Evolutionary conservation across 2,329 filamentous ascomycete genomes (phyloP), one percentile per base, ranked within the genome.

Genomic region (Nannizziopsis barbatae): DNA sequence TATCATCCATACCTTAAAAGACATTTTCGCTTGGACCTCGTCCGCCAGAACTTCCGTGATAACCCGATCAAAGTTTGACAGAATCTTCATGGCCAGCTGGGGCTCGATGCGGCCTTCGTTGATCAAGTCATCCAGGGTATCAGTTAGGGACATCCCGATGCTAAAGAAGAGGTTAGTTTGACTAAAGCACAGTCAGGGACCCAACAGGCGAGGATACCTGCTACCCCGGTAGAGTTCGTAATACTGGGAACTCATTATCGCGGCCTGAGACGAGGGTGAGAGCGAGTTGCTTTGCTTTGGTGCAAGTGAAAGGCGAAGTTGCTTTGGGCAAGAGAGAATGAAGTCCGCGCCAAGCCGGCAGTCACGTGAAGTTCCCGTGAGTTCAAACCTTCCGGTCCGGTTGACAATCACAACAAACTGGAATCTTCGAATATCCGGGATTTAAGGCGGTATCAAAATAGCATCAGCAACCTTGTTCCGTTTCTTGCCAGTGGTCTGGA

Each of bases 201-300:
- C 18, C 6, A 32, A 2, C 7, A 14, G 31, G 27, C 14, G 53
- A 43, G 17, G 58, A 68, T 86, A 96, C 92, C 90, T 96, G 80
- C 88, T 95, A 73, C 89, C 84, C 61, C 92, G 86, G 70, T 98
- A 98, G 63, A 98, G 82, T 79, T 98, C 92, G 70, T 96, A 98
- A 74, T 79, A 82, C 56, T 75, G 65, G 58, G 69, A 60, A 65
- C 70, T 71, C 72, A 75, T 75, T 45, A 53, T 69, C 55, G 42
- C 35, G 30, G 30, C 7, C 14, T 40, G 22, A 6, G 12, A 10
- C 9, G 20, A 27, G 30, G 17, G 18, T 12, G 27, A 17, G 30
- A 31, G 41, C 11, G 10, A n/a, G 41, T 31, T n/a, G 18, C 12
- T n/a, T 31, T n/a, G 18, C 12, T n/a, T 18, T 10, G 33, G 14